Percentiles rank a stretch among this genome's conserved stretches.
Evolutionary conservation across 345 rosid genomes (phyloP).

Genomic region (Schrenkiella parvula): DNA sequence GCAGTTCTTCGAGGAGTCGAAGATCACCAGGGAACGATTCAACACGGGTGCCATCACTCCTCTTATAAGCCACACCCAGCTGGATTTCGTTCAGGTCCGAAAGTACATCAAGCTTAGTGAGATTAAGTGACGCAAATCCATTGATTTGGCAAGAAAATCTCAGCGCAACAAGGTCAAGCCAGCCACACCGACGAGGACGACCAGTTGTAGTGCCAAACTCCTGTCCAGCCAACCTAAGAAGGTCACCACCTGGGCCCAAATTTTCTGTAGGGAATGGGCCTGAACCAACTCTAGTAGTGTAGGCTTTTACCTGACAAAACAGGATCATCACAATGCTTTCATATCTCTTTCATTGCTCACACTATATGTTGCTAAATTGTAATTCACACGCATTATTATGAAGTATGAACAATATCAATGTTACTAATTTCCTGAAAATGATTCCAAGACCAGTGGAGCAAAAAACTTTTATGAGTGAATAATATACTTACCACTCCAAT

Average conservation of each 20-base stretch:
- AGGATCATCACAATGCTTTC: background rate
- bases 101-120: conserved; percentile 91
- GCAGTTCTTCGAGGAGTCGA: conserved; percentile 65
- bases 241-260: conserved; percentile 81
- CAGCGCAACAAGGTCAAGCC: conserved; percentile 96
- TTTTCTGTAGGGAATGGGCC: conserved; percentile 98
- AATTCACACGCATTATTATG: no score
- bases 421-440: background rate
- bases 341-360: background rate
- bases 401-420: background rate
- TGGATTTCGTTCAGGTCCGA: conserved; percentile 81
- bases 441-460: background rate
- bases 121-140: conserved; percentile 92
- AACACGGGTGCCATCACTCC: conserved; percentile 63
- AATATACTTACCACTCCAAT: conserved; percentile 76
- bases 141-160: conserved; percentile 82
- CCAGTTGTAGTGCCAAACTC: conserved; percentile 98
- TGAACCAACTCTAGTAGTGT: conserved; percentile 97
- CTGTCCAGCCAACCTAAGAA: conserved; percentile 82
- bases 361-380: background rate
- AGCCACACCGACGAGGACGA: conserved; percentile 98
- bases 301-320: conserved; percentile 80
- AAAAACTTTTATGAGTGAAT: background rate
- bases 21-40: conserved; percentile 90
- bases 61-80: conserved; percentile 75